A percentile compares a stretch with the other conserved stretches of the same genome.
Conservation (phyloP, 1,284 basidiomycete species). For the Ceratobasidium sp. region DNA sequence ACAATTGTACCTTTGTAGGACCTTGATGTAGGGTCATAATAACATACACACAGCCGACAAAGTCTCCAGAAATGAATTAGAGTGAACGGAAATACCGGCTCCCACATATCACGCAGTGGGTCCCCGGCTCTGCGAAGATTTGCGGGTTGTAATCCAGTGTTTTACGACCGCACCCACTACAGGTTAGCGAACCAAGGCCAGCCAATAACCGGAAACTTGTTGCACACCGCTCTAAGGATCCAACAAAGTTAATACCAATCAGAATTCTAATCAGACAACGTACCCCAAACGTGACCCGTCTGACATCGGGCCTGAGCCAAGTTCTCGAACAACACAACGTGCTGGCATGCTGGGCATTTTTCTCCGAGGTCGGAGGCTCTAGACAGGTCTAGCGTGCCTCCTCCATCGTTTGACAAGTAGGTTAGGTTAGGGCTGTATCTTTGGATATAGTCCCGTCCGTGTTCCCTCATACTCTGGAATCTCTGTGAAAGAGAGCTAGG, state of each 20-base stretch:
- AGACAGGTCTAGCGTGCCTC: not conserved
- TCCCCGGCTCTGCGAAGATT: slow-evolving; percentile 9
- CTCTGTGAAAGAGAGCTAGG: not conserved
- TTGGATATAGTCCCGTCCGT: slow-evolving; percentile 4
- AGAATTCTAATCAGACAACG: not conserved
- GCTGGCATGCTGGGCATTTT: slow-evolving; percentile 21
- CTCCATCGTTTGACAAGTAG: not conserved
- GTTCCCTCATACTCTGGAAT: not conserved
- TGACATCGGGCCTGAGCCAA: slow-evolving; percentile 27
- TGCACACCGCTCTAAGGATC: slow-evolving; percentile 26
- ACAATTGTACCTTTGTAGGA: not conserved
- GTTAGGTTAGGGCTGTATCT: not conserved
- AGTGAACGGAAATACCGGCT: slow-evolving; percentile 25
- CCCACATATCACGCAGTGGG: slow-evolving; percentile 35
- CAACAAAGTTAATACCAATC: not conserved
- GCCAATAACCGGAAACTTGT: slow-evolving; percentile 30
- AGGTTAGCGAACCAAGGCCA: slow-evolving; percentile 25
- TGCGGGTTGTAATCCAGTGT: slow-evolving; percentile 21
- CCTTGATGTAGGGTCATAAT: not conserved
- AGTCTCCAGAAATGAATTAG: slow-evolving; percentile 6
- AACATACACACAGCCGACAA: not conserved
- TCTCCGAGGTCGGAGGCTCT: slow-evolving; percentile 11
- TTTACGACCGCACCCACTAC: slow-evolving; percentile 28
- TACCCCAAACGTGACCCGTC: slow-evolving; percentile 32
- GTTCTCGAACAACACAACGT: slow-evolving; percentile 19